Evolutionary conservation across 176 grass and related monocot genomes (phyloP), one percentile per base, ranked within the genome.

Genomic region (Rhipidocladum racemiflorum): DNA sequence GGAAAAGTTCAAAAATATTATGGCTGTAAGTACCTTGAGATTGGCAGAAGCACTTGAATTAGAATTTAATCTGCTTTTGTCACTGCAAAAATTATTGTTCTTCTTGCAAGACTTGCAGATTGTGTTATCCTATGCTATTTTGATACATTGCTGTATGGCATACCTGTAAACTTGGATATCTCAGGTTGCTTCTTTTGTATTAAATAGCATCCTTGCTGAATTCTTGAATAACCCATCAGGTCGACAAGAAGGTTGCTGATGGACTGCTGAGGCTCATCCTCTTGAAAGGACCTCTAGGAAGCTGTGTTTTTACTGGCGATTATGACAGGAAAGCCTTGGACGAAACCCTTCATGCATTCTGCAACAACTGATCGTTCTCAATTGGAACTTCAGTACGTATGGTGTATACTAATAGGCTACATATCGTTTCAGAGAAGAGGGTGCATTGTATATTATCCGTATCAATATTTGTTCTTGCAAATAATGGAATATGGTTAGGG

Each of bases 201-300:
- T 29, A 15, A 30, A 54, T 34, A 57, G 9, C 13, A 72, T n/a
- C 48, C 64, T 77, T 51, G 71, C 40, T 78, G 60, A 64, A 78
- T 72, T 82, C 39, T 45, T 82, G 83, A 15, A 82, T 78, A 17
- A 50, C 32, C 4, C 30, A 32, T 65, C 56, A 99, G 96, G 96
- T 99, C 53, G 96, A 99, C 83, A 99, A 99, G 87, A 99, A 99
- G 87, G 96, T 99, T 50, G 96, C 96, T 25, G 96, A 99, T 82
- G 96, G 96, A 87, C 74, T 99, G 87, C 54, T 99, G 18, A 93
- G 96, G 64, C 89, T 95, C 50, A 99, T 99, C 78, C 91, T 95
- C 39, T 77, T 95, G 43, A 95, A 95, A 89, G 96, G 96, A 7
- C 89, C 92, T 64, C 74, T 99, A 57, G 96, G 92, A 30, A 80